phyloP scores from a whole-genome alignment of 177 flowering plant genomes.

The Viscum album region DNA sequence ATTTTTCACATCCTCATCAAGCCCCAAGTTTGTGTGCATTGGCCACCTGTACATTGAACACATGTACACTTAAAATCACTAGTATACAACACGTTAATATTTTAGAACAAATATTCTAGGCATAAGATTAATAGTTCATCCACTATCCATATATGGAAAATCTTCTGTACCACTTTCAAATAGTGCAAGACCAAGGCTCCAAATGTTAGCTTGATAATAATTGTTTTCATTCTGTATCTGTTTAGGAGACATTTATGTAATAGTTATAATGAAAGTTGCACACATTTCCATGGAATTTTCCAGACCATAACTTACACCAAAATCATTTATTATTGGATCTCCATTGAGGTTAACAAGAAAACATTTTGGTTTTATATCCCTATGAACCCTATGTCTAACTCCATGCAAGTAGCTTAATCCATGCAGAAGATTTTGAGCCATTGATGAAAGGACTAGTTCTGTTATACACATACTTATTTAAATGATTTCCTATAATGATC shows the following conservation, averaged over 20 bases:
- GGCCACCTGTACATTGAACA: too few relatives aligned
- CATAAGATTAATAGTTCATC: constrained; percentile 95
- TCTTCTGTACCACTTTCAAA: constrained; percentile 98
- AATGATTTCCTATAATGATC: constrained; percentile 82
- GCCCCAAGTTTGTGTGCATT: too few relatives aligned
- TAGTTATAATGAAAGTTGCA: constrained; percentile 97
- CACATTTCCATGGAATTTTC: constrained; percentile 98
- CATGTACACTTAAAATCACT: too few relatives aligned
- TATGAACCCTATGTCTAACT: constrained; percentile 80
- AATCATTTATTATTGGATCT: constrained; percentile 94
- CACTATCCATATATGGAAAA: constrained; percentile 85
- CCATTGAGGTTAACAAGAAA: constrained; percentile 94
- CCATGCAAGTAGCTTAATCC: constrained; percentile 95
- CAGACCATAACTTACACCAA: constrained; percentile 96
- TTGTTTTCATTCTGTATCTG: constrained; percentile 81
- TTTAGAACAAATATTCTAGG: constrained; percentile 31
- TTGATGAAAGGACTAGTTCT: constrained; percentile 72
- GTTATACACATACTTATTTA: constrained; percentile 49
- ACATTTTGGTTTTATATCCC: constrained; percentile 99
- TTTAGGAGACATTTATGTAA: constrained; percentile 98
- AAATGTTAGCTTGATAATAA: constrained; percentile 96
- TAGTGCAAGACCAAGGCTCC: constrained; percentile 98
- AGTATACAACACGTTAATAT: constrained; percentile 10
- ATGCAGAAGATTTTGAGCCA: constrained; percentile 71
- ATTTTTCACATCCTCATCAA: too few relatives aligned